Conservation (phyloP, 139 green algal species). For the Coelastrella sp. region DNA sequence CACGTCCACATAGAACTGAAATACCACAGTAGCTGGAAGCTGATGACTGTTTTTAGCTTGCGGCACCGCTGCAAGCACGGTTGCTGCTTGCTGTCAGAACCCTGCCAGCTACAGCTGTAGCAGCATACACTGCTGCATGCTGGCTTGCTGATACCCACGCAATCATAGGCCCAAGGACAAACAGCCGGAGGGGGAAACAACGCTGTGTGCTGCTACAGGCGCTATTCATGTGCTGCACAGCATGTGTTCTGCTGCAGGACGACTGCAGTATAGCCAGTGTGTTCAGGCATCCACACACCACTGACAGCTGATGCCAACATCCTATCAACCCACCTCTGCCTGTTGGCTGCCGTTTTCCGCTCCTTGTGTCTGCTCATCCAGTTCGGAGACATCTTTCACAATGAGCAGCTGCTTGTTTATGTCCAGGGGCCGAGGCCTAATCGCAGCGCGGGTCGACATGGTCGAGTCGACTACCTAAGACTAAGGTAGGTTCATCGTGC, state of each 20-base stretch:
- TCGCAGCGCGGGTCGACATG: conserved; percentile 40
- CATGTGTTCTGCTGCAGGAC: not conserved
- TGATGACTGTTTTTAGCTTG: not conserved
- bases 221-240: not conserved
- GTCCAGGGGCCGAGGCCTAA: conserved; percentile 84
- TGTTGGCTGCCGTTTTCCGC: conserved; percentile 1
- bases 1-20: too few relatives aligned
- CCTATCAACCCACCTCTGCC: not conserved
- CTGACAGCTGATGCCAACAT: not conserved
- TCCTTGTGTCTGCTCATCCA: not conserved
- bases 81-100: not conserved
- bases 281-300: not conserved
- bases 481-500: not conserved
- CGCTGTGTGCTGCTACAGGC: not conserved
- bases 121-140: not conserved
- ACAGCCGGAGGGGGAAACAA: not conserved
- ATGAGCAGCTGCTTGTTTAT: conserved; percentile 79
- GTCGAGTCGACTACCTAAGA: not conserved
- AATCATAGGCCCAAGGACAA: not conserved
- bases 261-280: not conserved
- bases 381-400: conserved; percentile 73
- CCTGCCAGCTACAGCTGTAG: too few relatives aligned
- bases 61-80: not conserved
- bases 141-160: not conserved
- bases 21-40: too few relatives aligned